Percentiles rank a stretch among this genome's conserved stretches.
Conservation (phyloP, 441 rosid species). For the Populus hybrid region DNA sequence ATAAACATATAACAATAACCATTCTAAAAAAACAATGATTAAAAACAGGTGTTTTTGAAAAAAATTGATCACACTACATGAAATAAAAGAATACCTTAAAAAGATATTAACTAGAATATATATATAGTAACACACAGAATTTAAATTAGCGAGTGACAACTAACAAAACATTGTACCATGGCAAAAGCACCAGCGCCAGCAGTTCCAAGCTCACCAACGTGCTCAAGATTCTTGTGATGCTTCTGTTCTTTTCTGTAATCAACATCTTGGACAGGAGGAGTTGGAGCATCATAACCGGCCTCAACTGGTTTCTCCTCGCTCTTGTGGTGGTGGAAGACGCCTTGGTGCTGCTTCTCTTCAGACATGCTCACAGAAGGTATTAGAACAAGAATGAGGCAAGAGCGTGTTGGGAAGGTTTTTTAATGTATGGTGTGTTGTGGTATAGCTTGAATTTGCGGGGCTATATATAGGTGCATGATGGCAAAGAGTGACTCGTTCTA, state of each 20-base stretch:
- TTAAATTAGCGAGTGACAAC: neutral
- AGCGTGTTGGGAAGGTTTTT: neutral
- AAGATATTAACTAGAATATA: neutral
- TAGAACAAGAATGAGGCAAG: neutral
- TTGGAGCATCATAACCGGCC: neutral
- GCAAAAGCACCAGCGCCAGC: conserved; percentile 50
- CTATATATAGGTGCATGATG: no score
- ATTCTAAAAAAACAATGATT: no score
- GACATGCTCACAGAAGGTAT: conserved; percentile 18
- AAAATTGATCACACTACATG: no score
- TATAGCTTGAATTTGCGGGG: no score
- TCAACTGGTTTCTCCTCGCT: conserved; percentile 26
- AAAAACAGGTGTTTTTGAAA: no score
- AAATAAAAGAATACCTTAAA: no score
- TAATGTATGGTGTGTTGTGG: no score
- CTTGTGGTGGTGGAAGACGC: conserved; percentile 41
- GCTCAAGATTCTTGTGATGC: conserved; percentile 59
- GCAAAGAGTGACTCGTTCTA: no score
- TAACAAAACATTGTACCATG: conserved; percentile 29
- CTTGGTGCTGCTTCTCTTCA: conserved; percentile 41
- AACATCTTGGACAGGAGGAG: conserved; percentile 12
- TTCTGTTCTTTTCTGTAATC: conserved; percentile 60
- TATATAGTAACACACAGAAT: neutral
- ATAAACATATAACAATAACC: no score
- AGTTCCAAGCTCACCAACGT: conserved; percentile 40